Evolutionary conservation across 2,329 filamentous ascomycete species (phyloP).

Genomic region (Diaporthe ilicicola): DNA sequence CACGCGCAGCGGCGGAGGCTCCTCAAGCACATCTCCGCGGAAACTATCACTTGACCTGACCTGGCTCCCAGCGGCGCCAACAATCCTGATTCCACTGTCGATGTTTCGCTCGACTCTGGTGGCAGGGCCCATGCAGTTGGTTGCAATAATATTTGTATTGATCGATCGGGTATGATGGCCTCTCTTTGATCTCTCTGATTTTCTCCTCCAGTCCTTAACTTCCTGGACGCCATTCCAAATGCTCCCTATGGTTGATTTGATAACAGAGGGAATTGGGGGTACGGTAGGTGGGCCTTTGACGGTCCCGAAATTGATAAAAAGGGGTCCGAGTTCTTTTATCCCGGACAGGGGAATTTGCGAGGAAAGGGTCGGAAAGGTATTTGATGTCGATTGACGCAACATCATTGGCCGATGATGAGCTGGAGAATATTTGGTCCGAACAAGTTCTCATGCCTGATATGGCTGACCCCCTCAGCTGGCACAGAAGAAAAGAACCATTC

Average conservation of each 20-base stretch:
- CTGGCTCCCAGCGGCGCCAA: background rate
- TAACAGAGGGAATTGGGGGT: conserved; percentile 30
- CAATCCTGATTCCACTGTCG: background rate
- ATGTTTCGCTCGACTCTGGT: background rate
- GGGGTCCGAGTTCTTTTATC: background rate
- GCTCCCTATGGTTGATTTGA: conserved; percentile 31
- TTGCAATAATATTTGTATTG: conserved; percentile 31
- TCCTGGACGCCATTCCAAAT: conserved; percentile 33
- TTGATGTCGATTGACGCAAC: conserved; percentile 18
- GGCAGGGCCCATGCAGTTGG: background rate
- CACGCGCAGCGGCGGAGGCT: conserved; percentile 17
- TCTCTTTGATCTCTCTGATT: conserved; percentile 24
- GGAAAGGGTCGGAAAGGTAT: conserved; percentile 1
- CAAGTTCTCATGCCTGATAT: conserved; percentile 5
- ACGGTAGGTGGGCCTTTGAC: background rate
- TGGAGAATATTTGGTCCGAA: conserved; percentile 10
- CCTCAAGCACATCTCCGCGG: too few species aligned
- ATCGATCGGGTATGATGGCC: conserved; percentile 24
- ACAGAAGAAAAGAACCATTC: conserved; percentile 17
- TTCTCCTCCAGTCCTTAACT: conserved; percentile 4
- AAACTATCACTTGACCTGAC: background rate
- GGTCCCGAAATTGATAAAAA: conserved; percentile 15
- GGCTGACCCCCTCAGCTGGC: conserved; percentile 22
- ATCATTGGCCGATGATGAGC: conserved; percentile 1
- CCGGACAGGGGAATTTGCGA: conserved; percentile 9